A percentile compares a stretch with the other conserved stretches of the same genome.
phyloP scores from a whole-genome alignment of 495 filamentous ascomycete species.

The Aspergillus indologenus region DNA sequence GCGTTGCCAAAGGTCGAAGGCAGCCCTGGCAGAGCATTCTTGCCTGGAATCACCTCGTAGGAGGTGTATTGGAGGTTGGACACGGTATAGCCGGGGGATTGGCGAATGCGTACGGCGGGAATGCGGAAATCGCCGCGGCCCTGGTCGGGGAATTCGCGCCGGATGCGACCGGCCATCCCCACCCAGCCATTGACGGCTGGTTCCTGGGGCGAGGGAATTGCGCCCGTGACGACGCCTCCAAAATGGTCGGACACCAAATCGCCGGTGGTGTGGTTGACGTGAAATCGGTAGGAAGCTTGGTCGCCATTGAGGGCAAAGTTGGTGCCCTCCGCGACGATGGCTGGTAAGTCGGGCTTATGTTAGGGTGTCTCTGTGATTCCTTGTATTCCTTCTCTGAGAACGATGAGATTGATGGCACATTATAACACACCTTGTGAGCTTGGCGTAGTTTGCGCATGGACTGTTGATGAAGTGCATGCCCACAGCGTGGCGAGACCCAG shows the following conservation, averaged over 20 bases:
- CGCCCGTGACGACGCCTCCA: slow-evolving; percentile 33
- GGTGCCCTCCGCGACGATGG: slow-evolving; percentile 42
- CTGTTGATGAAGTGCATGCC: no score
- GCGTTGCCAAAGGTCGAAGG: slow-evolving; percentile 49
- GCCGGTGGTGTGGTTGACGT: slow-evolving; percentile 47
- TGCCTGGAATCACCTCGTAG: slow-evolving; percentile 41
- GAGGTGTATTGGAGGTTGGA: slow-evolving; percentile 48
- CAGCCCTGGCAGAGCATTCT: slow-evolving; percentile 44
- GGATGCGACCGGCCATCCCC: slow-evolving; percentile 39
- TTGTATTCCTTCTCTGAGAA: no score
- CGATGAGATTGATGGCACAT: no score
- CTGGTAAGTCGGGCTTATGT: no score
- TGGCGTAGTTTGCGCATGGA: no score
- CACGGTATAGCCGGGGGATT: slow-evolving; percentile 49
- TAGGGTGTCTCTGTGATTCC: no score
- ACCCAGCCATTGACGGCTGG: slow-evolving; percentile 46
- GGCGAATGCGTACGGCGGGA: slow-evolving; percentile 51
- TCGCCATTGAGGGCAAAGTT: slow-evolving; percentile 49
- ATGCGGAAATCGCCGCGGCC: slow-evolving; percentile 53
- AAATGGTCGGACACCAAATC: slow-evolving; percentile 54
- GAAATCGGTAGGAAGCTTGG: slow-evolving; percentile 52
- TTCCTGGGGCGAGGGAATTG: slow-evolving; percentile 40
- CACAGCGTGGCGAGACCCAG: no score
- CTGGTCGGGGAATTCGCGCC: slow-evolving; percentile 54
- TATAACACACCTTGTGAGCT: no score